Conservation (phyloP, 306 rosid genomes). For the Malus fusca region DNA sequence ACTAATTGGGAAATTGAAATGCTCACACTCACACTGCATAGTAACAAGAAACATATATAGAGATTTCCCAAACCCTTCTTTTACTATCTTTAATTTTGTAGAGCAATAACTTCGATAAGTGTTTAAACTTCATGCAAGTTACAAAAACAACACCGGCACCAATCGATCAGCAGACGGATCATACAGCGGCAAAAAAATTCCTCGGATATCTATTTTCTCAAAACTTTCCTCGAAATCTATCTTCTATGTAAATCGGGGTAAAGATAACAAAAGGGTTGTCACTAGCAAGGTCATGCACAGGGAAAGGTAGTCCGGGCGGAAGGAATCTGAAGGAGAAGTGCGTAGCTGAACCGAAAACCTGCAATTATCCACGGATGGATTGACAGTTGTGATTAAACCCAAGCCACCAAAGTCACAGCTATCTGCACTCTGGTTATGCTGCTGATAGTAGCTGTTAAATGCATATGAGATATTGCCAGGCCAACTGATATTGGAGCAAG, state of each 20-base stretch:
- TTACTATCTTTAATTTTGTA: neutral
- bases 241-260: conserved; percentile 18
- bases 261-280: conserved; percentile 28
- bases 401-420: conserved; percentile 73
- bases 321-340: conserved; percentile 34
- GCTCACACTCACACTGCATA: neutral
- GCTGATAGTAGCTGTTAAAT: conserved; percentile 83
- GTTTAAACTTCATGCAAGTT: conserved; percentile 8
- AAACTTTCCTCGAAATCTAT: conserved; percentile 16
- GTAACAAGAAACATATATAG: neutral
- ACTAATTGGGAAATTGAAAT: neutral
- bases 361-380: conserved; percentile 66
- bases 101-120: neutral
- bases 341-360: conserved; percentile 70
- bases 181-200: conserved; percentile 28
- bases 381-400: conserved; percentile 80
- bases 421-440: conserved; percentile 67
- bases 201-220: conserved; percentile 13
- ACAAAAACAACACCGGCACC: conserved; percentile 19
- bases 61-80: neutral
- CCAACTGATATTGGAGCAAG: conserved; percentile 81
- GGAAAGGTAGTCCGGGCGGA: conserved; percentile 13
- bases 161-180: conserved; percentile 5
- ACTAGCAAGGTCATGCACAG: conserved; percentile 24
- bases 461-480: conserved; percentile 80